Conservation (phyloP, 2,329 filamentous ascomycete species). For the Ophiocordyceps camponoti-rufipedis region DNA sequence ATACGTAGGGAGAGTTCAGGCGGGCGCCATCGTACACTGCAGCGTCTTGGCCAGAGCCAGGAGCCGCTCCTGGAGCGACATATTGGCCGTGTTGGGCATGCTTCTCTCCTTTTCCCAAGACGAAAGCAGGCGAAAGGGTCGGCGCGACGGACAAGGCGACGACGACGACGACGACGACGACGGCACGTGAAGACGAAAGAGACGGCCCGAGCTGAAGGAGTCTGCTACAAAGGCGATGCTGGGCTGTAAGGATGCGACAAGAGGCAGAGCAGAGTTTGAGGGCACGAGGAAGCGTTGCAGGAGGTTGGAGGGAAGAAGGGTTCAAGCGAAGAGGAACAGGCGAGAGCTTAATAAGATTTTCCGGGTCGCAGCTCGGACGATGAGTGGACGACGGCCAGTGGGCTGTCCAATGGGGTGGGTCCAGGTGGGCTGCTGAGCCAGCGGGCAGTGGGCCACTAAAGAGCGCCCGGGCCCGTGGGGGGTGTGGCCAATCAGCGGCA, state of each 20-base stretch:
- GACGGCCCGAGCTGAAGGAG: neutral
- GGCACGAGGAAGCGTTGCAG: neutral
- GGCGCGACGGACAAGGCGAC: neutral
- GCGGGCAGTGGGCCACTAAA: neutral
- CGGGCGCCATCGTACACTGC: constrained; percentile 45
- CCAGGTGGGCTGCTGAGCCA: neutral
- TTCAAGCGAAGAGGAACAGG: neutral
- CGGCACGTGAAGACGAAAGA: neutral
- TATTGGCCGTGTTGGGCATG: constrained; percentile 34
- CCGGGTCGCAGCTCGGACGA: too few species aligned
- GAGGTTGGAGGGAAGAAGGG: neutral
- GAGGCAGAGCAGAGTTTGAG: neutral
- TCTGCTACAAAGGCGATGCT: neutral
- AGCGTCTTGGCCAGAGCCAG: constrained; percentile 69
- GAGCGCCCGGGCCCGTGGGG: neutral
- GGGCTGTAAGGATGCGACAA: neutral
- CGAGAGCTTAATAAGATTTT: neutral
- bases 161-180: neutral
- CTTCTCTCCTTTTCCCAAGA: neutral
- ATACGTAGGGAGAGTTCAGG: neutral
- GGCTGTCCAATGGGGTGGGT: neutral
- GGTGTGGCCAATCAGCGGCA: too few species aligned
- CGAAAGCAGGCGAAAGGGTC: neutral
- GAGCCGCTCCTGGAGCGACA: constrained; percentile 59
- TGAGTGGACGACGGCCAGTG: neutral